A percentile compares a stretch with the other conserved stretches of the same genome.
Conservation (phyloP, 345 rosid genomes). For the Lepidium aucheri region DNA sequence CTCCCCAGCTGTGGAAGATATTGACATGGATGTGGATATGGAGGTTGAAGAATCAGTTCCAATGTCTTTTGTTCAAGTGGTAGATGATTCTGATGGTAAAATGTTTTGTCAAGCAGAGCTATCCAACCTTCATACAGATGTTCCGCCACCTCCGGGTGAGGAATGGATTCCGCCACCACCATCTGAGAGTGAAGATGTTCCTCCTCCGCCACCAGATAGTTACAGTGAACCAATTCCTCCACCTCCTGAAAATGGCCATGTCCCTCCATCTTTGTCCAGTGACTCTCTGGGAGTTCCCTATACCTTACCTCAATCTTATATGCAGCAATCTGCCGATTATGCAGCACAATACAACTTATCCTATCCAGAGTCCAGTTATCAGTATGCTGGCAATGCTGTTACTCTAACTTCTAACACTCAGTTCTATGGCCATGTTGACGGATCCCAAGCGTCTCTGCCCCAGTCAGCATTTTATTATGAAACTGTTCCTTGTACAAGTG, state of each 20-base stretch:
- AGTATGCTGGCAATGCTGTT: constrained; percentile 44
- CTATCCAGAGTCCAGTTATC: constrained; percentile 45
- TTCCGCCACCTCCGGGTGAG: constrained; percentile 67
- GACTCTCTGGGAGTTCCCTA: constrained; percentile 57
- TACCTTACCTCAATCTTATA: constrained; percentile 33
- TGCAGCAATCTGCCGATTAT: constrained; percentile 46
- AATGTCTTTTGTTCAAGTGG: background rate
- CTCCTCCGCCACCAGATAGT: constrained; percentile 83
- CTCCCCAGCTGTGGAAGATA: constrained; percentile 44
- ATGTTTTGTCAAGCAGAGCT: constrained; percentile 28
- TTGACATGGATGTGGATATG: constrained; percentile 98
- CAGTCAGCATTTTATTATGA: constrained; percentile 53
- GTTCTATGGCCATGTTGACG: constrained; percentile 61
- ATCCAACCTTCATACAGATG: constrained; percentile 34
- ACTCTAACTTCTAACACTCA: constrained; percentile 32
- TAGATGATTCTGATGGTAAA: constrained; percentile 24
- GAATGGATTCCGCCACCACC: constrained; percentile 97
- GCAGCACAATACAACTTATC: constrained; percentile 42
- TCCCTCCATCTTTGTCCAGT: constrained; percentile 47
- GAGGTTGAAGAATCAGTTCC: constrained; percentile 72
- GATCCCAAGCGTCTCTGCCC: constrained; percentile 49
- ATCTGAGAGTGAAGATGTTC: constrained; percentile 65
- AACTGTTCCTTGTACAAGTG: constrained; percentile 48
- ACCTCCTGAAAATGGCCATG: constrained; percentile 50
- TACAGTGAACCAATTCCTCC: constrained; percentile 68